Evolutionary conservation across 805 yeast species (phyloP).

Genomic region (Kazachstania martiniae): DNA sequence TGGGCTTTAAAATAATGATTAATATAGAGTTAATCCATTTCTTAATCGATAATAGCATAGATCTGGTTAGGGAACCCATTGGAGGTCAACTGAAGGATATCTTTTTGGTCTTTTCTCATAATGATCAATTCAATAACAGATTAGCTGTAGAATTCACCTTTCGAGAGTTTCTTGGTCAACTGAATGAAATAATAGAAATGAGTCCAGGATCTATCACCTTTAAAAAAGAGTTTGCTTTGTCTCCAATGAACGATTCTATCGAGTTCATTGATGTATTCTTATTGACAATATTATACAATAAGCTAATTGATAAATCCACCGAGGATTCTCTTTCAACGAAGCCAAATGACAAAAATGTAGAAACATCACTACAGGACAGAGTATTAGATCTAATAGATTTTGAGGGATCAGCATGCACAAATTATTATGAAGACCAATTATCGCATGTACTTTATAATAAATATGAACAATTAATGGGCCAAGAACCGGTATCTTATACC

Average conservation of each 20-base stretch:
- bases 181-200: constrained; percentile 7
- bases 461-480: constrained; percentile 10
- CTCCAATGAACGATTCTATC: constrained; percentile 4
- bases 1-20: neutral
- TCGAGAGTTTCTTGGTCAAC: constrained; percentile 6
- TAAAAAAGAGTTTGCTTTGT: constrained; percentile 2
- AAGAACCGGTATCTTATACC: constrained; percentile 15
- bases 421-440: constrained; percentile 1
- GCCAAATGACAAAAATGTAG: neutral
- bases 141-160: constrained; percentile 1
- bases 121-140: neutral
- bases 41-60: constrained; percentile 15
- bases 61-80: constrained; percentile 15
- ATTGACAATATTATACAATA: constrained; percentile 24
- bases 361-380: neutral
- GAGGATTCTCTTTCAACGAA: too few relatives aligned
- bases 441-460: constrained; percentile 3
- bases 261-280: constrained; percentile 14
- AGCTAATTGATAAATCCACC: constrained; percentile 4
- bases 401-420: constrained; percentile 1
- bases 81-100: constrained; percentile 18
- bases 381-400: constrained; percentile 3
- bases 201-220: constrained; percentile 12
- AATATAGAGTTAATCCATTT: constrained; percentile 3
- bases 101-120: constrained; percentile 8